phyloP scores from a whole-genome alignment of 768 basidiomycete genomes.

The Galerina marginata region DNA sequence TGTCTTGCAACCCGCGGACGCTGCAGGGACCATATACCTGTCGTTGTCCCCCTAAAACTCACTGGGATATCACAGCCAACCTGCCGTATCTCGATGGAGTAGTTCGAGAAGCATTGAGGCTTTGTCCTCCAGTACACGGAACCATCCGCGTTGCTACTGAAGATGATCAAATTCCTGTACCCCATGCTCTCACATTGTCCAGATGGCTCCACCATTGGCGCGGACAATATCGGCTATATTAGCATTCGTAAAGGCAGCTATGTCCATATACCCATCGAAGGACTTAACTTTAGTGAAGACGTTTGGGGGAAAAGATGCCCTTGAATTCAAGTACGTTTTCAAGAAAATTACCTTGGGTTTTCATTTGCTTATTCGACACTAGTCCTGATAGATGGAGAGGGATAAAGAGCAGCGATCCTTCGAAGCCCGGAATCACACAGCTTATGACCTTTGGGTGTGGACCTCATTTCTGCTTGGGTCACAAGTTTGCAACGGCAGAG shows the following conservation, averaged over 20 bases:
- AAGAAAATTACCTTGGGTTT: too few relatives aligned
- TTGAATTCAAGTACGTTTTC: conserved; percentile 53
- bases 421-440: conserved; percentile 53
- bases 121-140: conserved; percentile 61
- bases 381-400: conserved; percentile 62
- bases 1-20: conserved; percentile 15
- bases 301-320: conserved; percentile 61
- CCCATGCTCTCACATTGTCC: conserved; percentile 45
- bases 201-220: conserved; percentile 42
- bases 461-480: conserved; percentile 54
- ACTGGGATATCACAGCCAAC: conserved; percentile 41
- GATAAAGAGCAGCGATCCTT: conserved; percentile 40
- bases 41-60: conserved; percentile 24
- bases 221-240: conserved; percentile 36
- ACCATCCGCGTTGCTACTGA: conserved; percentile 60
- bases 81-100: conserved; percentile 63
- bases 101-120: conserved; percentile 58
- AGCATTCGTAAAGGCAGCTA: conserved; percentile 59
- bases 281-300: conserved; percentile 53
- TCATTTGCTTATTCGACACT: conserved; percentile 4
- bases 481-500: conserved; percentile 52
- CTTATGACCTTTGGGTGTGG: conserved; percentile 61
- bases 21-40: conserved; percentile 8
- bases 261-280: conserved; percentile 64
- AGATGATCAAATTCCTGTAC: conserved; percentile 61